These are phyloP conservation scores for Barnettozyma populi DNA, from an alignment of 805 yeast species.

Conservation along the genomic window DNA sequence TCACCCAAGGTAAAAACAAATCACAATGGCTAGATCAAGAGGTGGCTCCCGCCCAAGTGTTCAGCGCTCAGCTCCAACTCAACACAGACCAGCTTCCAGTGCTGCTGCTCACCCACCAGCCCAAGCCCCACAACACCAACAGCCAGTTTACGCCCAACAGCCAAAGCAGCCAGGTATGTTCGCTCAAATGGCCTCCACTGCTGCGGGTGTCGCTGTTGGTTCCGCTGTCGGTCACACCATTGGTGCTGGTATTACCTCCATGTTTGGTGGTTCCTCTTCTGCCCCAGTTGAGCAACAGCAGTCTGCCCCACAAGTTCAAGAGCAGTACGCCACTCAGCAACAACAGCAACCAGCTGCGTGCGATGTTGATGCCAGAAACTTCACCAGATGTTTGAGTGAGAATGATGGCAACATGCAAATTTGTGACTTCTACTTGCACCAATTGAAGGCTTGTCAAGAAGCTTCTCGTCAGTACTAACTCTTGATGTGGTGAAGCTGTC, in stretches of 20 bases:
- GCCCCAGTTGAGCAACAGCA: conserved; percentile 42
- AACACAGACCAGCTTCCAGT: conserved; percentile 52
- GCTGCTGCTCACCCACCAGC: conserved; percentile 44
- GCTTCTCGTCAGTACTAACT: conserved; percentile 75
- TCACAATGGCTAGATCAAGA: conserved; percentile 41
- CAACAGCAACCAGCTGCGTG: conserved; percentile 49
- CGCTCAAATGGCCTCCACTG: conserved; percentile 97
- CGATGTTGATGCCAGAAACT: conserved; percentile 89
- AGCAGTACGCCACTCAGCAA: conserved; percentile 26
- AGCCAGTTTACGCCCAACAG: conserved; percentile 49
- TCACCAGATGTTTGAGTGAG: conserved; percentile 92
- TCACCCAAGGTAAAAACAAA: neutral
- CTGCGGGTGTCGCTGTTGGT: conserved; percentile 99
- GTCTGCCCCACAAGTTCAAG: conserved; percentile 15
- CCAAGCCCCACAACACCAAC: conserved; percentile 43
- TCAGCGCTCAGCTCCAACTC: conserved; percentile 37
- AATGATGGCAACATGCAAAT: conserved; percentile 94
- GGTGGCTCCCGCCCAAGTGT: conserved; percentile 43
- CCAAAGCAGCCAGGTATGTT: conserved; percentile 79
- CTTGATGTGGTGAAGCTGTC: neutral
- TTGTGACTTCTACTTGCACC: conserved; percentile 95
- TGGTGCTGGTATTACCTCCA: conserved; percentile 87
- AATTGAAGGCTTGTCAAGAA: conserved; percentile 95
- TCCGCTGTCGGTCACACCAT: conserved; percentile 94
- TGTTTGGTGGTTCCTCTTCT: conserved; percentile 80